Conservation (phyloP, 768 basidiomycete genomes). For the Rhizopogon salebrosus region DNA sequence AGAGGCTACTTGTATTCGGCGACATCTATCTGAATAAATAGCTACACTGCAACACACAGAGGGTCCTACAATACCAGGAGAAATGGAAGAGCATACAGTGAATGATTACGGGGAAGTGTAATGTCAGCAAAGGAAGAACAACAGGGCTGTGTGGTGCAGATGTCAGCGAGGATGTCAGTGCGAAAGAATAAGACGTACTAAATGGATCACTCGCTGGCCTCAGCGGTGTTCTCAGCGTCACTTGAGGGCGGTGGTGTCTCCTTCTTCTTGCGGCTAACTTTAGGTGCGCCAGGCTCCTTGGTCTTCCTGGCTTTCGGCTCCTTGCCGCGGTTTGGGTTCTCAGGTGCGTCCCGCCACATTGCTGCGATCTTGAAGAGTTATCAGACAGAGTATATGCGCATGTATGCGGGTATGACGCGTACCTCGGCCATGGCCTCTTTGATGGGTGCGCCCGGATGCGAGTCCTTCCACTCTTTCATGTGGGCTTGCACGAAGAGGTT, state of each 20-base stretch:
- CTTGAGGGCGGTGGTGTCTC: constrained; percentile 16
- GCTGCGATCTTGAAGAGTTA: constrained; percentile 40
- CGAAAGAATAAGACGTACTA: background rate
- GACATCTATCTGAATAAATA: background rate
- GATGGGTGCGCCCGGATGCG: constrained; percentile 38
- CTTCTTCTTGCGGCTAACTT: constrained; percentile 9
- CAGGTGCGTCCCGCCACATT: constrained; percentile 53
- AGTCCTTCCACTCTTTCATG: constrained; percentile 54
- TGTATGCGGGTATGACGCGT: constrained; percentile 4
- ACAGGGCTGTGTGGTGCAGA: background rate
- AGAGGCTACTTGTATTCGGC: background rate
- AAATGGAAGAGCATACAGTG: background rate
- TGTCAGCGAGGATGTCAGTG: background rate
- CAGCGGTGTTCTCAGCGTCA: constrained; percentile 17
- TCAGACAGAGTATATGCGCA: constrained; percentile 9
- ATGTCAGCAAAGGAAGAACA: constrained; percentile 1
- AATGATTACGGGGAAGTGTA: constrained; percentile 12
- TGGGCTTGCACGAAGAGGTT: constrained; percentile 51
- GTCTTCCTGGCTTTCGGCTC: constrained; percentile 42
- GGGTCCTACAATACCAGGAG: background rate
- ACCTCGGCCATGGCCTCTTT: constrained; percentile 53
- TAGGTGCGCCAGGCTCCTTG: constrained; percentile 21
- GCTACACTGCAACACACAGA: constrained; percentile 11
- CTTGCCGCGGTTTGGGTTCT: constrained; percentile 61
- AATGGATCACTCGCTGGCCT: constrained; percentile 17